These are phyloP conservation scores for Leccinellum rugosiceps DNA, from an alignment of 768 basidiomycete genomes.

Conservation along the genomic window DNA sequence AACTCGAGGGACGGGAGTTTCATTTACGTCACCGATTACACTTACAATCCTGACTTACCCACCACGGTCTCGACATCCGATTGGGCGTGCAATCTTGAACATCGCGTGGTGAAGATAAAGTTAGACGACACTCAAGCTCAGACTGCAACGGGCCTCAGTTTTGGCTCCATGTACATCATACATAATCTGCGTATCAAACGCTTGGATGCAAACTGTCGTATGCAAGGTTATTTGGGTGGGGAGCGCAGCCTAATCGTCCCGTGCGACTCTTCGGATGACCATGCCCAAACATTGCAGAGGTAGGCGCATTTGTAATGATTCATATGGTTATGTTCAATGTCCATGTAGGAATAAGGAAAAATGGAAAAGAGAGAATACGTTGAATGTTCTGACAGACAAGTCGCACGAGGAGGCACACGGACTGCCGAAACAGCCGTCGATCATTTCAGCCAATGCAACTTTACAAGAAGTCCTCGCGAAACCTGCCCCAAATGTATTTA, in stretches of 20 bases:
- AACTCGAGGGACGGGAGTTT: constrained; percentile 34
- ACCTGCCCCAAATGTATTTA: constrained; percentile 37
- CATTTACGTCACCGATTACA: constrained; percentile 68
- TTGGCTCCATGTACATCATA: constrained; percentile 46
- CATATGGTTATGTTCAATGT: neutral
- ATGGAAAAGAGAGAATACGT: constrained; percentile 25
- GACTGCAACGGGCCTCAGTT: constrained; percentile 35
- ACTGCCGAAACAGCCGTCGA: neutral
- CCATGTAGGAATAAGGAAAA: constrained; percentile 33
- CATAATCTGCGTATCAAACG: constrained; percentile 48
- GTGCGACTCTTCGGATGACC: constrained; percentile 15
- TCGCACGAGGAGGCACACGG: constrained; percentile 4
- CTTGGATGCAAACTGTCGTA: neutral
- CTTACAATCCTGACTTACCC: constrained; percentile 43
- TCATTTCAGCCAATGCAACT: constrained; percentile 15
- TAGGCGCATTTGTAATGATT: constrained; percentile 5
- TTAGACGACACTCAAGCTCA: constrained; percentile 48
- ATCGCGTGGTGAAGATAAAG: constrained; percentile 49
- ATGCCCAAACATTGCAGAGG: constrained; percentile 20
- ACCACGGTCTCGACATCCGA: constrained; percentile 24
- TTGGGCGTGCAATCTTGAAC: constrained; percentile 47
- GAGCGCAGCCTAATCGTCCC: constrained; percentile 23
- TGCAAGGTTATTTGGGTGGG: constrained; percentile 31
- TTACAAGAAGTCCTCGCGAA: constrained; percentile 38
- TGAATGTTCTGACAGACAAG: constrained; percentile 2